Evolutionary conservation across 192 early-diverging fungal genomes (phyloP), one percentile per base, ranked within the genome.

Genomic region (Entomortierella lignicola): DNA sequence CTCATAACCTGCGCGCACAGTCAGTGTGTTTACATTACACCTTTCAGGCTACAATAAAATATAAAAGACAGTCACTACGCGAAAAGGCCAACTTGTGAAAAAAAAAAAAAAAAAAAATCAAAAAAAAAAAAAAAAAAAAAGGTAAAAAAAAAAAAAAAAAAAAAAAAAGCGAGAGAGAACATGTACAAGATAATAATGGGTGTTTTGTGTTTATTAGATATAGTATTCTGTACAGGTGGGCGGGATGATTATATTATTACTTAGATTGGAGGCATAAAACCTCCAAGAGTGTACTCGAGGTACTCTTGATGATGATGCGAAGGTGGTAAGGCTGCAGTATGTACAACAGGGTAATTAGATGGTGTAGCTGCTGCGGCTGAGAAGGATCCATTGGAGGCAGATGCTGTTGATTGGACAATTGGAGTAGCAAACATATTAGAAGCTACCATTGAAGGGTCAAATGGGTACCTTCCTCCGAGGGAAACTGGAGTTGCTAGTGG

Each of bases 221-320:
- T 25, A 4, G 18, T 29, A 60, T 25, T 25, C 58, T 44, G 42
- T 42, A 60, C 25, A 60, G 18, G 30, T 58, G 56, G 18, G 34
- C 17, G 15, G 37, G 39, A 44, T 4, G 41, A 25, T 23, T 54
- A 7, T 34, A 41, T 18, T 29, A 2, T 12, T 12, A 11, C 20
- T 20, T 60, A 74, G 23, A 74, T 65, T 26, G 72, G 62, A 31
- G 72, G 47, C 42, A 69, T 31, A 44, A 77, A 63, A 42, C 59
- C 53, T 42, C 73, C 73, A 13, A 77, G 60, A 30, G 75, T 64
- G 31, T 65, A 69, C 57, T 79, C 75, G 8, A 79, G 62, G 48
- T 70, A 79, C 43, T 79, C 75, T 56, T 79, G 75, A 54, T 79
- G 66, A 18, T 79, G 75, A 50, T 79, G 75, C 30, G 75, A 79